Conservation (phyloP, 257 asterid species). For the Primulina tabacum region DNA sequence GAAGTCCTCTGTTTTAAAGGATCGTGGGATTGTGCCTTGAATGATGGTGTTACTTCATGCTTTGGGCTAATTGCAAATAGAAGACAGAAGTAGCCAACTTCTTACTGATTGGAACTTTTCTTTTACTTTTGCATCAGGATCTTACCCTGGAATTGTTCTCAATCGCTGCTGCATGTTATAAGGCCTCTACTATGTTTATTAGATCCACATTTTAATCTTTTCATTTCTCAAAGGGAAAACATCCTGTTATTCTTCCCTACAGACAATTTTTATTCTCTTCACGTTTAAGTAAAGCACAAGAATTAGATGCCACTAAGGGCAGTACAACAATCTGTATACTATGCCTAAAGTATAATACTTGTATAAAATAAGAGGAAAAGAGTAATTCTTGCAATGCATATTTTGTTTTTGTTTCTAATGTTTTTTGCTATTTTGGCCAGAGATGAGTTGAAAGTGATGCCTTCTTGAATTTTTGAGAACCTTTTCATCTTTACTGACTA, state of each 20-base stretch:
- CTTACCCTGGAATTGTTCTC: neutral
- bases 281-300: neutral
- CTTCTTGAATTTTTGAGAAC: conserved; percentile 11
- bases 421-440: conserved; percentile 7
- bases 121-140: conserved; percentile 1
- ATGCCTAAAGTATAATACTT: conserved; percentile 5
- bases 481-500: conserved; percentile 21
- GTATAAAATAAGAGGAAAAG: neutral
- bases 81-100: conserved; percentile 8
- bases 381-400: neutral
- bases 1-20: neutral
- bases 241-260: neutral
- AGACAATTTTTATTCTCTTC: neutral
- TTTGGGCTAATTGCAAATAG: conserved; percentile 18
- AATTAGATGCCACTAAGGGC: neutral
- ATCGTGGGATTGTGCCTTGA: neutral
- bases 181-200: conserved; percentile 4
- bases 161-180: conserved; percentile 10
- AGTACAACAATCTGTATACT: neutral
- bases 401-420: neutral
- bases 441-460: conserved; percentile 9
- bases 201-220: conserved; percentile 10
- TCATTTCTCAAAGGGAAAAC: neutral
- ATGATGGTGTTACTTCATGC: neutral
- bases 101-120: neutral